A percentile compares a stretch with the other conserved stretches of the same genome.
Conservation (phyloP, 1,284 basidiomycete genomes). For the Thecaphora frezii region DNA sequence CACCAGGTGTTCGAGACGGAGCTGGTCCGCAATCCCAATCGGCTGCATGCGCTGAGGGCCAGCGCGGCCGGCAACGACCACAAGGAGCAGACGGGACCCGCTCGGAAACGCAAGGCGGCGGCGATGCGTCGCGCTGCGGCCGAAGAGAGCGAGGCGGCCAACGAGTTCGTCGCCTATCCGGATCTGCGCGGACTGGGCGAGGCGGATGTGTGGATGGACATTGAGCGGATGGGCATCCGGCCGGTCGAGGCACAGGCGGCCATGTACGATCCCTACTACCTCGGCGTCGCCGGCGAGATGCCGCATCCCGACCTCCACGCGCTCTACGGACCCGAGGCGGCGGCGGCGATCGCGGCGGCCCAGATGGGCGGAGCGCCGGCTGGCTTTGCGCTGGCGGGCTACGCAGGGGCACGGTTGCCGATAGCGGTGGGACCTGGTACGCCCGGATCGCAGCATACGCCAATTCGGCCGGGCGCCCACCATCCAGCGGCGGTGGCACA, state of each 20-base stretch:
- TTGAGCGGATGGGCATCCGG: conserved; percentile 56
- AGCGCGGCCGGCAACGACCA: conserved; percentile 2
- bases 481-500: neutral
- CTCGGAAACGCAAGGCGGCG: conserved; percentile 13
- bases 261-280: conserved; percentile 34
- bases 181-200: conserved; percentile 53
- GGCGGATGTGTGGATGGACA: conserved; percentile 50
- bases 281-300: conserved; percentile 17
- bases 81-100: conserved; percentile 9
- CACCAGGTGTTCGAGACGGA: conserved; percentile 58
- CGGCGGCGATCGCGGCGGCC: conserved; percentile 31
- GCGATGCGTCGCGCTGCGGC: conserved; percentile 30
- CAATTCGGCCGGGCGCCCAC: conserved; percentile 22
- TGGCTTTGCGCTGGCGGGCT: neutral
- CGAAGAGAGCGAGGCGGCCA: conserved; percentile 21
- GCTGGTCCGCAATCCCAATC: conserved; percentile 48
- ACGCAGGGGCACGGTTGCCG: neutral
- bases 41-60: conserved; percentile 17
- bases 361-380: conserved; percentile 18
- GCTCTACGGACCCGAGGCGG: conserved; percentile 30
- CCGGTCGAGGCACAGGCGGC: conserved; percentile 9
- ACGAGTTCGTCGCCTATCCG: conserved; percentile 50
- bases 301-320: conserved; percentile 29
- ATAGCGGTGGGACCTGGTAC: conserved; percentile 24
- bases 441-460: conserved; percentile 17